These are phyloP conservation scores for Rhizopus arrhizus DNA, from an alignment of 371 early-diverging fungal species.

Conservation along the genomic window DNA sequence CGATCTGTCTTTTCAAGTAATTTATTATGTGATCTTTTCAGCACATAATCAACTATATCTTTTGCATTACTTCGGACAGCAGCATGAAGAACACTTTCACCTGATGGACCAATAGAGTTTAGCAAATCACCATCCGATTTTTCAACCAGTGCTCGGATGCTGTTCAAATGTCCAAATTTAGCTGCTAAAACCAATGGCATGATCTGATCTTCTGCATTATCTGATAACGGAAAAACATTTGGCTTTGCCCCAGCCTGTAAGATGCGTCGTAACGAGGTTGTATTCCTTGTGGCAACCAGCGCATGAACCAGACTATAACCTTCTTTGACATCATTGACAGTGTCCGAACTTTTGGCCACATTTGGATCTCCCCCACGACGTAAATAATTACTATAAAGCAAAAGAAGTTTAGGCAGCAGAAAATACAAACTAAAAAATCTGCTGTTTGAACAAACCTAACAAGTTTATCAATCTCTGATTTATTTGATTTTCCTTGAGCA, in stretches of 20 bases:
- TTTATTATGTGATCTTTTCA: conserved; percentile 21
- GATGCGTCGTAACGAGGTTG: conserved; percentile 28
- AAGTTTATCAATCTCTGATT: conserved; percentile 32
- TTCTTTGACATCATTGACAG: conserved; percentile 41
- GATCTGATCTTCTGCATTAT: conserved; percentile 22
- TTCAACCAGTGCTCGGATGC: conserved; percentile 37
- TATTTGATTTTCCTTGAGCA: conserved; percentile 31
- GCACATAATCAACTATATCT: conserved; percentile 30
- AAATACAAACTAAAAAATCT: background rate
- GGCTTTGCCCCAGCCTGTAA: conserved; percentile 44
- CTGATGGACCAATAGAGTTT: conserved; percentile 29
- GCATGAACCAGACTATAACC: conserved; percentile 51
- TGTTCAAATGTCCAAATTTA: conserved; percentile 35
- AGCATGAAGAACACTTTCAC: conserved; percentile 42
- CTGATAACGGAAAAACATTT: conserved; percentile 30
- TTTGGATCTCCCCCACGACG: conserved; percentile 50
- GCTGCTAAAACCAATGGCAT: conserved; percentile 45
- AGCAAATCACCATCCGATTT: conserved; percentile 28
- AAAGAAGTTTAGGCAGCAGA: background rate
- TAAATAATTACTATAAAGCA: conserved; percentile 36
- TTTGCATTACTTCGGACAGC: conserved; percentile 36
- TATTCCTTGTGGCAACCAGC: conserved; percentile 36
- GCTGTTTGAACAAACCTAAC: conserved; percentile 25
- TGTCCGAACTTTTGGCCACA: conserved; percentile 43
- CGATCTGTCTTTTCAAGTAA: conserved; percentile 33